Evolutionary conservation across 768 basidiomycete species (phyloP).

Genomic region (Pleurotus tuoliensis): DNA sequence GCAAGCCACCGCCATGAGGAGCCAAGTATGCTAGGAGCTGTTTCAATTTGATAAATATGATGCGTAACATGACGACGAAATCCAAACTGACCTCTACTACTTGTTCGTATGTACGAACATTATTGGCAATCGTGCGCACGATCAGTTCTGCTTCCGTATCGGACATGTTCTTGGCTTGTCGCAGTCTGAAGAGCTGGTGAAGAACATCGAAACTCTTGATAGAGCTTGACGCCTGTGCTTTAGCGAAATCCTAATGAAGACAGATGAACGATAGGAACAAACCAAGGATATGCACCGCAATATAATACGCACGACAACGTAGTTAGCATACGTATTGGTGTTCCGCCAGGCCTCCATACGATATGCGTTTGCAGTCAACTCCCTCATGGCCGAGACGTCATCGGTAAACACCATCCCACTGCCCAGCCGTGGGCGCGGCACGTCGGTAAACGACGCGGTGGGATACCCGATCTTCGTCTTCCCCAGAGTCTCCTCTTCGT

Average conservation of each 20-base stretch:
- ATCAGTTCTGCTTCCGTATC: slow-evolving; percentile 76
- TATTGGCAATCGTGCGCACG: slow-evolving; percentile 67
- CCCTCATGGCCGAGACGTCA: slow-evolving; percentile 59
- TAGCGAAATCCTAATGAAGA: slow-evolving; percentile 60
- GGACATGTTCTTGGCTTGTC: slow-evolving; percentile 65
- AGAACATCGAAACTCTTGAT: slow-evolving; percentile 80
- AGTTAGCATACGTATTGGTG: slow-evolving; percentile 77
- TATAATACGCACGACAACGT: slow-evolving; percentile 47
- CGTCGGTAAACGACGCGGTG: slow-evolving; percentile 47
- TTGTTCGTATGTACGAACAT: slow-evolving; percentile 79
- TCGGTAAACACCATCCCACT: slow-evolving; percentile 80
- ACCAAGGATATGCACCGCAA: too few species aligned
- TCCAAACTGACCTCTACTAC: slow-evolving; percentile 68
- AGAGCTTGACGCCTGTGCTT: slow-evolving; percentile 45
- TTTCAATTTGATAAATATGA: not conserved
- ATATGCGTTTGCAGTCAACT: slow-evolving; percentile 71
- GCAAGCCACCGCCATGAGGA: slow-evolving; percentile 75
- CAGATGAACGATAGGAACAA: not conserved
- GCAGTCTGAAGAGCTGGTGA: slow-evolving; percentile 82
- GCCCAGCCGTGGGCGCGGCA: slow-evolving; percentile 54
- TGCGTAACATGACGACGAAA: not conserved
- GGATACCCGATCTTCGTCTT: slow-evolving; percentile 75
- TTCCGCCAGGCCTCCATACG: slow-evolving; percentile 93
- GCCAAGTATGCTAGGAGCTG: slow-evolving; percentile 81
- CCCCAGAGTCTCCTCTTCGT: slow-evolving; percentile 83